Base-by-base conservation (phyloP, 2,329 filamentous ascomycete species). In the Penicillium italicum region DNA sequence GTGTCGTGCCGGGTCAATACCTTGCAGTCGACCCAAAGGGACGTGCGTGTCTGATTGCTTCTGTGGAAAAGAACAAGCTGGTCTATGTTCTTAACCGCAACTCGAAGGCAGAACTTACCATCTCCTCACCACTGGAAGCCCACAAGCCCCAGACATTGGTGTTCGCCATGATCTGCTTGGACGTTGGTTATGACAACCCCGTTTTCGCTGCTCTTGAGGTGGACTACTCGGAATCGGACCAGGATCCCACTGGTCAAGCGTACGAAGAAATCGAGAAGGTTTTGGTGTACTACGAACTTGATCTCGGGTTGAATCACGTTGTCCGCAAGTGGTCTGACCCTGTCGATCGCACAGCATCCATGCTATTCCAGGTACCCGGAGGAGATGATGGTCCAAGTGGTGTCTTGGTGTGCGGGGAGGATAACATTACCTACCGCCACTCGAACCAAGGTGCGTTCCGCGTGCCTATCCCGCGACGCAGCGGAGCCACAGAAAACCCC, bases 81-180 rank as follows among this genome's bases (percentile, higher is more conserved):
- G 94, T 99, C 64, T 99, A 99, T 76, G 93, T 99, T 68, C 82
- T 99, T 64, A 97, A 97, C 75, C 88, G 95, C 62, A 96, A 96
- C 76, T 85, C 91, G 3, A 91, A 97, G 75, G 92, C 92, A 18
- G 90, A 96, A 73, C 85, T 99, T 66, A 95, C 92, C 38, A 99
- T 99, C 48, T 99, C 94, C 5, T 99, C 94, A 14, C 94, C 94
- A 0, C 82, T 99, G 18, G 95, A 99, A 76, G 95, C 94, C 2
- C 93, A 99, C 76, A 96, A 94, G 73, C 86, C 91, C 12, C 91
- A 93, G 58, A 93, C 93, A 1, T 77, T 99, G 47, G 92, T 97
- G 24, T 90, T 96, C 65, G 89, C 90, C 30, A 81, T 97, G 66
- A 88, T 90, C 24, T 90, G 91, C 1, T 78, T 99, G 41, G 95